phyloP scores from a whole-genome alignment of 2,329 filamentous ascomycete species.

The Cercospora brassicicola region DNA sequence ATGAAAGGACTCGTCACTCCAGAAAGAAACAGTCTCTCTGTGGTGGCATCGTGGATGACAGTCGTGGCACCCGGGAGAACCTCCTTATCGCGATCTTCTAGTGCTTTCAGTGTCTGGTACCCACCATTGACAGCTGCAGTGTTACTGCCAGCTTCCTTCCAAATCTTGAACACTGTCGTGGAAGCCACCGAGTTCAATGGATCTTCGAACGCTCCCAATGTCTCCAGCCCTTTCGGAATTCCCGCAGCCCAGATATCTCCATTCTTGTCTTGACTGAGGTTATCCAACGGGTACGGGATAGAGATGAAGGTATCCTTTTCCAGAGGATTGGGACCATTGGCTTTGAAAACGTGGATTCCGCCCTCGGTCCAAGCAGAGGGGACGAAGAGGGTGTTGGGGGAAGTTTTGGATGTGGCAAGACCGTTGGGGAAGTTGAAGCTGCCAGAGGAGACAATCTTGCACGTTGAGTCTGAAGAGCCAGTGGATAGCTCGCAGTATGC shows the following conservation, averaged over 20 bases:
- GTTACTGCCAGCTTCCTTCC: constrained; percentile 4
- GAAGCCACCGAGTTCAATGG: constrained; percentile 15
- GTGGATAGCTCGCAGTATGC: constrained; percentile 16
- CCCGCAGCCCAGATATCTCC: constrained; percentile 27
- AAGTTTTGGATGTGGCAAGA: constrained; percentile 14
- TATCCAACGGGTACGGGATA: constrained; percentile 25
- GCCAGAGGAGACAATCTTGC: constrained; percentile 11
- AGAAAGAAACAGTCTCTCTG: constrained; percentile 24
- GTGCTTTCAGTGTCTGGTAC: constrained; percentile 15
- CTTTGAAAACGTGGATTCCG: constrained; percentile 23
- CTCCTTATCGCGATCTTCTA: constrained; percentile 24
- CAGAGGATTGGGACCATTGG: constrained; percentile 8
- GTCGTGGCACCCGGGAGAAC: constrained; percentile 27
- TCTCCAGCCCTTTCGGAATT: constrained; percentile 18
- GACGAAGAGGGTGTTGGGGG: constrained; percentile 22
- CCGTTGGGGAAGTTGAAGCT: constrained; percentile 28
- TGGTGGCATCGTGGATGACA: constrained; percentile 28
- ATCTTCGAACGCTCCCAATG: constrained; percentile 20
- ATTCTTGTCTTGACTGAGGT: constrained; percentile 25
- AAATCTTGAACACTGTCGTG: constrained; percentile 22
- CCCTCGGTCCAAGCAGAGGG: constrained; percentile 21
- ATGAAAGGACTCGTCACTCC: constrained; percentile 28
- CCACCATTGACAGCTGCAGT: constrained; percentile 14
- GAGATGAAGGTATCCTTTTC: constrained; percentile 18
- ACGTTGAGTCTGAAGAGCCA: neutral